These are phyloP conservation scores for Pichia eremophila DNA, from an alignment of 805 yeast species.

Conservation along the genomic window DNA sequence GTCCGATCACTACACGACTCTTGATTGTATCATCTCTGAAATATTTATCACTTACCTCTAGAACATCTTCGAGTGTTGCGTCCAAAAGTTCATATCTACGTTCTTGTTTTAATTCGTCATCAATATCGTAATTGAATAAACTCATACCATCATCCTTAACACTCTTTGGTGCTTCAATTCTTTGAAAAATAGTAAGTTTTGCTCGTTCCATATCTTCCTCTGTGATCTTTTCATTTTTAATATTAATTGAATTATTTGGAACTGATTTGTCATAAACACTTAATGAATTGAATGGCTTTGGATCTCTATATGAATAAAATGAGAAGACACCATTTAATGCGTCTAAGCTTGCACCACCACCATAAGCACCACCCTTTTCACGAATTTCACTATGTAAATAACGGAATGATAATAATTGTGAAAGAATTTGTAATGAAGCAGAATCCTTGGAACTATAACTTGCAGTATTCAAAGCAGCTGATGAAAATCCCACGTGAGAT, in stretches of 20 bases:
- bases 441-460: constrained; percentile 64
- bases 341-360: constrained; percentile 85
- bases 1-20: constrained; percentile 17
- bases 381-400: constrained; percentile 82
- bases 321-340: constrained; percentile 73
- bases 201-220: constrained; percentile 75
- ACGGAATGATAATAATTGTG: constrained; percentile 74
- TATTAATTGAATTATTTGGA: constrained; percentile 30
- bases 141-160: constrained; percentile 69
- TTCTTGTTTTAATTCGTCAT: constrained; percentile 68
- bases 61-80: constrained; percentile 53
- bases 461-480: constrained; percentile 58
- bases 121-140: constrained; percentile 57
- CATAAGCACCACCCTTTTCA: constrained; percentile 96
- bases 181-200: constrained; percentile 82
- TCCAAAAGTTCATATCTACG: constrained; percentile 70
- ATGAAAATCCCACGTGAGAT: constrained; percentile 80
- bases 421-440: constrained; percentile 73
- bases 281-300: constrained; percentile 67
- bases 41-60: constrained; percentile 59
- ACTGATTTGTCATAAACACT: constrained; percentile 48
- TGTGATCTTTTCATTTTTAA: constrained; percentile 21
- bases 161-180: constrained; percentile 81
- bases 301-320: constrained; percentile 90
- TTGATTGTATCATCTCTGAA: constrained; percentile 21